Conservation (phyloP, 1,284 basidiomycete species). For the Schizophyllum commune region DNA sequence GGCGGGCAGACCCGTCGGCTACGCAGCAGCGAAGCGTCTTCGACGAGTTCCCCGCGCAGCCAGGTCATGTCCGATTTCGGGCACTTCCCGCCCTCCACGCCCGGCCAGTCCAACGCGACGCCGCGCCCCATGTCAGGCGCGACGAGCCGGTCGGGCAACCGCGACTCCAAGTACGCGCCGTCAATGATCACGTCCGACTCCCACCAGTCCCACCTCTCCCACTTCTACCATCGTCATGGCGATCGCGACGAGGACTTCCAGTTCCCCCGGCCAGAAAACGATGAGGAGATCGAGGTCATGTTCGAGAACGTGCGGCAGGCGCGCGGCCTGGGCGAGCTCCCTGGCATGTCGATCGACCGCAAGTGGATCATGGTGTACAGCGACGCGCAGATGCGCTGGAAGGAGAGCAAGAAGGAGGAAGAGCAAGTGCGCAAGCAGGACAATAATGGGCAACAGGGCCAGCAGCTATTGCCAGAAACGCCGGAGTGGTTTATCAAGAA, state of each 20-base stretch:
- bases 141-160: slow-evolving; percentile 51
- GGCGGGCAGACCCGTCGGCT: slow-evolving; percentile 18
- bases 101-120: slow-evolving; percentile 27
- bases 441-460: slow-evolving; percentile 32
- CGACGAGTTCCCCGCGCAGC: slow-evolving; percentile 29
- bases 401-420: slow-evolving; percentile 55
- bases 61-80: slow-evolving; percentile 41
- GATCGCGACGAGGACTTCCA: slow-evolving; percentile 52
- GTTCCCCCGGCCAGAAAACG: slow-evolving; percentile 66
- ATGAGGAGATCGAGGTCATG: slow-evolving; percentile 68
- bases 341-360: slow-evolving; percentile 66
- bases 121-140: slow-evolving; percentile 44
- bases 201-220: slow-evolving; percentile 48
- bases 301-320: slow-evolving; percentile 71
- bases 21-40: slow-evolving; percentile 49
- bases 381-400: slow-evolving; percentile 77
- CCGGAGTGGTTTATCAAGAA: slow-evolving; percentile 89
- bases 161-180: slow-evolving; percentile 53
- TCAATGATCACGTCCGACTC: slow-evolving; percentile 48
- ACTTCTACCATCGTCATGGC: slow-evolving; percentile 42
- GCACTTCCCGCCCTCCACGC: slow-evolving; percentile 29
- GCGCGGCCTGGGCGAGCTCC: slow-evolving; percentile 55
- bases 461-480: slow-evolving; percentile 49
- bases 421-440: slow-evolving; percentile 54
- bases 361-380: slow-evolving; percentile 92